A percentile compares a stretch with the other conserved stretches of the same genome.
Conservation (phyloP, 2,329 filamentous ascomycete genomes). For the Podosphaera aphanis region DNA sequence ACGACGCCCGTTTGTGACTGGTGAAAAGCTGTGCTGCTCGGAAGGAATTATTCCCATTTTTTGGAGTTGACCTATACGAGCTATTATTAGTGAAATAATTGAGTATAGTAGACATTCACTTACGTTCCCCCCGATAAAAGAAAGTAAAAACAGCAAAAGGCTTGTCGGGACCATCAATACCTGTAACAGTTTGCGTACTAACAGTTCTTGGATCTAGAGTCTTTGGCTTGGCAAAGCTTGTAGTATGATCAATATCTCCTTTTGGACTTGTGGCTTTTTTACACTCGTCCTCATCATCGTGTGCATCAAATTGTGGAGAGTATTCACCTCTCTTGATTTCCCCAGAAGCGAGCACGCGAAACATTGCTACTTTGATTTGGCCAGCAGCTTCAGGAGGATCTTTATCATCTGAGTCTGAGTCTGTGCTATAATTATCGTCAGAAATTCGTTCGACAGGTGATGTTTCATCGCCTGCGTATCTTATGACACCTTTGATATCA, state of each 20-base stretch:
- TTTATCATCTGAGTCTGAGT: conserved; percentile 54
- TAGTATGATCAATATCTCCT: conserved; percentile 83
- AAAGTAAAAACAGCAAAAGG: conserved; percentile 96
- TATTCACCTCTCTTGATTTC: conserved; percentile 98
- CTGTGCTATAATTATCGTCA: conserved; percentile 44
- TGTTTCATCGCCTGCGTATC: conserved; percentile 57
- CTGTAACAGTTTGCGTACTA: conserved; percentile 96
- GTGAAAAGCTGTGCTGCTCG: conserved; percentile 38
- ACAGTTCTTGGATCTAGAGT: conserved; percentile 90
- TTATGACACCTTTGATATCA: conserved; percentile 33
- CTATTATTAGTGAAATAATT: conserved; percentile 5
- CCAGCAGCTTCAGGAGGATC: conserved; percentile 83
- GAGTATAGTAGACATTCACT: conserved; percentile 19
- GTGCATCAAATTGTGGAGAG: conserved; percentile 87
- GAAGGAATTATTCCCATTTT: conserved; percentile 80
- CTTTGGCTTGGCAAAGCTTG: conserved; percentile 92
- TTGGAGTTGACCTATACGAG: conserved; percentile 54
- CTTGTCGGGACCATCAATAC: conserved; percentile 85
- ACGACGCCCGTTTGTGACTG: conserved; percentile 46
- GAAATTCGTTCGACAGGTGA: conserved; percentile 49
- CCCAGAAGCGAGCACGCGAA: conserved; percentile 79
- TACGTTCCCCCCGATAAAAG: conserved; percentile 86
- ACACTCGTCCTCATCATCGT: conserved; percentile 53
- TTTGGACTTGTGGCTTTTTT: conserved; percentile 34
- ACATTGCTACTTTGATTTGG: conserved; percentile 95